Evolutionary conservation across 2,329 filamentous ascomycete genomes (phyloP).

Genomic region (Botrytis pseudocinerea): DNA sequence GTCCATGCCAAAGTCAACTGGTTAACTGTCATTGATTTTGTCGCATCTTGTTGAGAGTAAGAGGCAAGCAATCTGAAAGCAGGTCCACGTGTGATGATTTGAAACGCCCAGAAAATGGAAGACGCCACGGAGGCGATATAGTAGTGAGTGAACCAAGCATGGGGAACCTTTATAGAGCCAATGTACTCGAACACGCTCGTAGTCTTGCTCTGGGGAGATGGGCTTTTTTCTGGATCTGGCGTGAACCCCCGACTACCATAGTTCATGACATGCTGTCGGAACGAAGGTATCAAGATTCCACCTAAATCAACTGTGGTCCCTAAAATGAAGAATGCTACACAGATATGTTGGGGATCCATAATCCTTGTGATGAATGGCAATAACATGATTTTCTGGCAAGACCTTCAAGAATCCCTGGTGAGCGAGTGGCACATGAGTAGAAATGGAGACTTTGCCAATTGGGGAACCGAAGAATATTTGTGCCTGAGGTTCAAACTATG

Average conservation of each 20-base stretch:
- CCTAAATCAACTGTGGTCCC: slow-evolving; percentile 35
- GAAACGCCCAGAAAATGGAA: slow-evolving; percentile 72
- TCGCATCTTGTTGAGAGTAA: slow-evolving; percentile 31
- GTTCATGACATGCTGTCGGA: slow-evolving; percentile 38
- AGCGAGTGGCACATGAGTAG: not conserved
- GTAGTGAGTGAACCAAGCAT: slow-evolving; percentile 87
- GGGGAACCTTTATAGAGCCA: slow-evolving; percentile 60
- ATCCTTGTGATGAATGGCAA: slow-evolving; percentile 27
- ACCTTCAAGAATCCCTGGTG: not conserved
- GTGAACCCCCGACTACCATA: slow-evolving; percentile 38
- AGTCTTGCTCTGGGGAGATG: slow-evolving; percentile 6
- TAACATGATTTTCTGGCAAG: not conserved
- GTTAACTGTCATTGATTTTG: slow-evolving; percentile 54
- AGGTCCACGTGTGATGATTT: slow-evolving; percentile 57
- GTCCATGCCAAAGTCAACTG: slow-evolving; percentile 68
- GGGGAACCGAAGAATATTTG: not conserved
- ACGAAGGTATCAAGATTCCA: slow-evolving; percentile 36
- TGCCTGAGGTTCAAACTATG: slow-evolving; percentile 12
- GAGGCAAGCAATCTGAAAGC: slow-evolving; percentile 53
- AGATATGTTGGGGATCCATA: slow-evolving; percentile 34
- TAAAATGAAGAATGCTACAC: slow-evolving; percentile 37
- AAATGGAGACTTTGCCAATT: not conserved
- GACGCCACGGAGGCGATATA: slow-evolving; percentile 71
- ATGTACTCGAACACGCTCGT: slow-evolving; percentile 28
- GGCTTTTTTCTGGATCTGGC: slow-evolving; percentile 16